phyloP scores from a whole-genome alignment of 495 filamentous ascomycete species.

The Elaphomyces granulatus region DNA sequence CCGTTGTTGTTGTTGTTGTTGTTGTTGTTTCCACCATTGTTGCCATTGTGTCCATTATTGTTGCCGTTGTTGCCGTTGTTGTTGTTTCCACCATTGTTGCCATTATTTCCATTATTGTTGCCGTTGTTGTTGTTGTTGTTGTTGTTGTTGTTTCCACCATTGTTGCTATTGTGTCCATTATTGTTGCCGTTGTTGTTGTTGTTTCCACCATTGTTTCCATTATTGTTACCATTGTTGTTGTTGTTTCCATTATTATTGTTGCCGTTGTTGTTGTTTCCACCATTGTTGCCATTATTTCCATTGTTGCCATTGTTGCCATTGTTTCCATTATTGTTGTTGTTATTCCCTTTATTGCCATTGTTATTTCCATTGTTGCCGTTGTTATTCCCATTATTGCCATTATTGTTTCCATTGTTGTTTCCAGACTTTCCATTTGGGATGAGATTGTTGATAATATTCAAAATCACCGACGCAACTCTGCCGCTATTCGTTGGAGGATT shows the following conservation, averaged over 20 bases:
- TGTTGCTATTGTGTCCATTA: neutral
- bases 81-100: neutral
- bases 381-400: conserved; percentile 1
- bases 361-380: conserved; percentile 2
- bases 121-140: neutral
- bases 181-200: neutral
- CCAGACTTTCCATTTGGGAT: too few relatives aligned
- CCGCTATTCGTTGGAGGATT: too few relatives aligned
- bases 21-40: neutral
- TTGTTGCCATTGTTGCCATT: neutral
- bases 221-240: neutral
- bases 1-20: neutral
- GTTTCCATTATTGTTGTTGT: neutral
- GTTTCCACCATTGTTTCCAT: neutral
- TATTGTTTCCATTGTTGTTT: too few relatives aligned
- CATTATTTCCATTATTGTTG: neutral
- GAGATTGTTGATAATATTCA: too few relatives aligned
- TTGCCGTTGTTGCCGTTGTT: neutral
- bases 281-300: neutral
- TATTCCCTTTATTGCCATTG: neutral
- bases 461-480: too few relatives aligned
- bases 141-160: neutral
- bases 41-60: neutral
- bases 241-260: neutral
- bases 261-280: neutral